phyloP scores from a whole-genome alignment of 371 early-diverging fungal species.

The Chytridium lagenaria region DNA sequence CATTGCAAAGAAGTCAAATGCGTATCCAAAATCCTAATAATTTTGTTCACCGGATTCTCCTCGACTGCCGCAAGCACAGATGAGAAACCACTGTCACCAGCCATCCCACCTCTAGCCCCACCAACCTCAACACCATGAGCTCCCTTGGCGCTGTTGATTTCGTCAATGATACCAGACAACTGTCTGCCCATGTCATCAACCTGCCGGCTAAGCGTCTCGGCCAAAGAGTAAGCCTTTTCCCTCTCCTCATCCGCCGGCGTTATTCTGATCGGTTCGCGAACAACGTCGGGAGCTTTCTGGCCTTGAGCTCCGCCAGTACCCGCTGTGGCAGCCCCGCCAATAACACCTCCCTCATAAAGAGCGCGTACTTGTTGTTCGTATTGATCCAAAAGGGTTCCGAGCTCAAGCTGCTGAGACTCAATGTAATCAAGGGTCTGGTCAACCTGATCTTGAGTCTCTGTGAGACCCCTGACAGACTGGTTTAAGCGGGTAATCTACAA shows the following conservation, averaged over 20 bases:
- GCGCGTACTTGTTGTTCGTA: conserved; percentile 74
- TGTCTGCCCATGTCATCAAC: conserved; percentile 84
- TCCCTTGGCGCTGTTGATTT: conserved; percentile 73
- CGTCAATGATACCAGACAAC: conserved; percentile 81
- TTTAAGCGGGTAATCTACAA: conserved; percentile 76
- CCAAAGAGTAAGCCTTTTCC: conserved; percentile 82
- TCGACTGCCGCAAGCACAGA: conserved; percentile 41
- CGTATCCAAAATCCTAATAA: conserved; percentile 86
- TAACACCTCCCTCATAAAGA: conserved; percentile 34
- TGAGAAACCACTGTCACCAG: conserved; percentile 34
- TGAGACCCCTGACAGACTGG: conserved; percentile 73
- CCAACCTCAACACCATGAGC: conserved; percentile 53
- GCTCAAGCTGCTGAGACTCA: conserved; percentile 83
- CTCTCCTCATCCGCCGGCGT: conserved; percentile 84
- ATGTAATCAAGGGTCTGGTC: conserved; percentile 85
- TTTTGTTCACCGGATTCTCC: conserved; percentile 67
- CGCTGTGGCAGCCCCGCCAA: conserved; percentile 1
- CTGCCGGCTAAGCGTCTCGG: conserved; percentile 82
- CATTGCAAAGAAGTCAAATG: conserved; percentile 91
- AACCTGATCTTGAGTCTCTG: conserved; percentile 76
- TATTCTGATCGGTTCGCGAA: conserved; percentile 30
- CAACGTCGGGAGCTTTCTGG: background rate
- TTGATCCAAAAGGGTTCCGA: conserved; percentile 75
- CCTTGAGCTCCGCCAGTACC: background rate
- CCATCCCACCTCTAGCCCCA: conserved; percentile 41